These are phyloP conservation scores for Davidsoniella virescens DNA, from an alignment of 2,329 filamentous ascomycete species.

Conservation along the genomic window DNA sequence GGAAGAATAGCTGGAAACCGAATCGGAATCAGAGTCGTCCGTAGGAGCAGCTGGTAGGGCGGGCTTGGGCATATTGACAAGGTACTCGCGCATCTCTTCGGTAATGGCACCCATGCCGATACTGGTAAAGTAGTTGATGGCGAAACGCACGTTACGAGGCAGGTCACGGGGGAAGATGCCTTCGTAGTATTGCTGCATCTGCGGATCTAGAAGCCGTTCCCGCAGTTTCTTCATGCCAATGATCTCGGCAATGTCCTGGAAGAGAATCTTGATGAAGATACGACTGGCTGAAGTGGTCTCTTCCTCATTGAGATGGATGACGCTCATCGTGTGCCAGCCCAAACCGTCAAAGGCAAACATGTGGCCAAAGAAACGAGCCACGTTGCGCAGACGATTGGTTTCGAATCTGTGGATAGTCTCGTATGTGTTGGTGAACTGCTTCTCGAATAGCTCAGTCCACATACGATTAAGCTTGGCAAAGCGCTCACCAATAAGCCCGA, in stretches of 20 bases:
- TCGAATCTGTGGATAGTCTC: slow-evolving; percentile 95
- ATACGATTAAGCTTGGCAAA: slow-evolving; percentile 92
- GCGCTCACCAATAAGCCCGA: slow-evolving; percentile 81
- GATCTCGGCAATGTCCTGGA: slow-evolving; percentile 79
- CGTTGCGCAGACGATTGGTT: slow-evolving; percentile 86
- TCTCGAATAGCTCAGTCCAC: slow-evolving; percentile 86
- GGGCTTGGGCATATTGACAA: slow-evolving; percentile 82
- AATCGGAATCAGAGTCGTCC: slow-evolving; percentile 50
- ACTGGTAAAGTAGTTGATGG: slow-evolving; percentile 98
- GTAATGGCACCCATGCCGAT: slow-evolving; percentile 92
- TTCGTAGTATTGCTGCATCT: slow-evolving; percentile 59
- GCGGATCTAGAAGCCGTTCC: slow-evolving; percentile 60
- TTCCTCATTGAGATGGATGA: slow-evolving; percentile 84
- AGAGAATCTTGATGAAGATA: slow-evolving; percentile 97
- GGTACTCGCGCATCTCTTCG: slow-evolving; percentile 81
- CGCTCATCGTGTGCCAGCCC: slow-evolving; percentile 76
- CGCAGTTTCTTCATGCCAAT: slow-evolving; percentile 70
- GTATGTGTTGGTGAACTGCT: slow-evolving; percentile 83
- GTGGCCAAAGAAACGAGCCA: slow-evolving; percentile 88
- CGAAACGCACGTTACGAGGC: slow-evolving; percentile 80
- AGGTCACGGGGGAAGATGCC: slow-evolving; percentile 85
- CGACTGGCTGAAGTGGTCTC: slow-evolving; percentile 92
- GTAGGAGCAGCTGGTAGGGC: slow-evolving; percentile 51
- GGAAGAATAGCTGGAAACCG: slow-evolving; percentile 57
- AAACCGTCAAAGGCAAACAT: slow-evolving; percentile 76